These are phyloP conservation scores for Boletus putidus DNA, from an alignment of 1,284 basidiomycete genomes.

Conservation along the genomic window DNA sequence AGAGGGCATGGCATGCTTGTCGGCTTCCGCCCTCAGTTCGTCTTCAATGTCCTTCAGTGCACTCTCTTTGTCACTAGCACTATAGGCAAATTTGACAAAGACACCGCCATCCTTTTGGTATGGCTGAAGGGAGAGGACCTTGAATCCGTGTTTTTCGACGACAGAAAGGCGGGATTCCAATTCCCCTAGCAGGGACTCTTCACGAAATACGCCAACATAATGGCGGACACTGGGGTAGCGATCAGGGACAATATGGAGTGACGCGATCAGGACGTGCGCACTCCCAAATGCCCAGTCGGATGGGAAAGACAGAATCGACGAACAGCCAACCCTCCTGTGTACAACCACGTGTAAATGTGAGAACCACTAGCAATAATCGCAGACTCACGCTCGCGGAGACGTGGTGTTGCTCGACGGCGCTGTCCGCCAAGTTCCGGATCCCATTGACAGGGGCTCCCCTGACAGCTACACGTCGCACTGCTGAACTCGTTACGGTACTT, in stretches of 20 bases:
- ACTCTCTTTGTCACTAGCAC: slow-evolving; percentile 40
- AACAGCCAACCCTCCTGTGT: slow-evolving; percentile 48
- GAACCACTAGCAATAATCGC: slow-evolving; percentile 16
- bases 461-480: slow-evolving; percentile 3
- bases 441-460: not conserved
- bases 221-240: slow-evolving; percentile 53
- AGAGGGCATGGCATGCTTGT: slow-evolving; percentile 57
- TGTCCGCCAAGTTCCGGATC: slow-evolving; percentile 15
- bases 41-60: slow-evolving; percentile 53
- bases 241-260: slow-evolving; percentile 7
- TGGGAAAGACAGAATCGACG: slow-evolving; percentile 59
- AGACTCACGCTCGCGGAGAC: slow-evolving; percentile 23
- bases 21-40: slow-evolving; percentile 44
- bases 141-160: slow-evolving; percentile 56
- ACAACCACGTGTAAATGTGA: slow-evolving; percentile 6
- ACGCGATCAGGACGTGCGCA: slow-evolving; percentile 34
- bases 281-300: slow-evolving; percentile 54
- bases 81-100: slow-evolving; percentile 79
- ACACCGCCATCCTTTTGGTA: slow-evolving; percentile 83
- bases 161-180: slow-evolving; percentile 51
- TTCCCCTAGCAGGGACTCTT: slow-evolving; percentile 53
- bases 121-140: slow-evolving; percentile 57
- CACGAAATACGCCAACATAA: slow-evolving; percentile 56
- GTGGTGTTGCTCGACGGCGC: not conserved
- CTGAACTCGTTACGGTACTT: not conserved